These are phyloP conservation scores for Fusarium chuoi DNA, from an alignment of 2,329 filamentous ascomycete species.

Conservation along the genomic window DNA sequence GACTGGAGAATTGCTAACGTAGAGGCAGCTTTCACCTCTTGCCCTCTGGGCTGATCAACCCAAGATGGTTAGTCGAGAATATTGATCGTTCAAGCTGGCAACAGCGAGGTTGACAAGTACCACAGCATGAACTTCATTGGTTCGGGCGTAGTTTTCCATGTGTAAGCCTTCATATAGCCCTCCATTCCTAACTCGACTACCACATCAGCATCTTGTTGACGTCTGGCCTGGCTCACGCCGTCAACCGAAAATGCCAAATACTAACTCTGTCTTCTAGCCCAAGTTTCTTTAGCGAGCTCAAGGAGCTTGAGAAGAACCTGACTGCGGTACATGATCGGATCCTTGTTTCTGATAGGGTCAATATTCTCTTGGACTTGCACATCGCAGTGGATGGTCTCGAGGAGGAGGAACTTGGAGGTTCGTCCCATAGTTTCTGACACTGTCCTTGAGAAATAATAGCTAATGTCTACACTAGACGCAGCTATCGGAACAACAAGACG, in stretches of 20 bases:
- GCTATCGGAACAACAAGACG: not conserved
- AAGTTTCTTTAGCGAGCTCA: not conserved
- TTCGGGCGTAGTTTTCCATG: not conserved
- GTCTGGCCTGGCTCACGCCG: not conserved
- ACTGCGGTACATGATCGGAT: not conserved
- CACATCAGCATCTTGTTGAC: not conserved
- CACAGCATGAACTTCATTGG: not conserved
- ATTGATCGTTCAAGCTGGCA: not conserved
- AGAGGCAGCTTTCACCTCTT: not conserved
- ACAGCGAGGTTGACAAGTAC: not conserved
- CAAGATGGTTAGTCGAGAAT: not conserved
- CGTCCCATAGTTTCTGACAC: not conserved
- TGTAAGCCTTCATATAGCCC: not conserved
- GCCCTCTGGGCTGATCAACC: not conserved
- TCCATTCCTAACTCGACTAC: not conserved
- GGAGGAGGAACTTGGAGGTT: not conserved
- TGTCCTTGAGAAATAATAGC: not conserved
- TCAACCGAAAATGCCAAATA: not conserved
- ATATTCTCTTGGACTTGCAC: not conserved
- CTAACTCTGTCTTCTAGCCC: not conserved
- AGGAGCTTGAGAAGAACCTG: not conserved
- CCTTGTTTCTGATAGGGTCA: not conserved
- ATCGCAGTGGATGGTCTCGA: not conserved
- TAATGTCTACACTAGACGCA: not conserved
- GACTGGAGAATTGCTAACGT: not conserved